A percentile compares a stretch with the other conserved stretches of the same genome.
Evolutionary conservation across 1,284 basidiomycete species (phyloP).

Genomic region (Cryptococcus sp.): DNA sequence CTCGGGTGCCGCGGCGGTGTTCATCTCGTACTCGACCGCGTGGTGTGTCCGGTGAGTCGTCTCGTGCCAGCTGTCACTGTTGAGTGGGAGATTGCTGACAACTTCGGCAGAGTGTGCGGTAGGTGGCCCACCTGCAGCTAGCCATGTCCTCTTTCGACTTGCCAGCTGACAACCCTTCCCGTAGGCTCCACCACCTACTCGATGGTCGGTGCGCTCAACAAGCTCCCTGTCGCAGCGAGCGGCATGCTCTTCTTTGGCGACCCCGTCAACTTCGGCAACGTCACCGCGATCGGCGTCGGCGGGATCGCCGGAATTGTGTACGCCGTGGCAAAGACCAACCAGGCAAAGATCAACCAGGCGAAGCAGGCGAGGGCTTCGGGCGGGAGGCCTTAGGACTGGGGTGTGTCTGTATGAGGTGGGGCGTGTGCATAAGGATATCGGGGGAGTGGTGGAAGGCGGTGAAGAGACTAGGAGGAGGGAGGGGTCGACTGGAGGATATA

Average conservation of each 20-base stretch:
- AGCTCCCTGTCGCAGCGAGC: conserved; percentile 93
- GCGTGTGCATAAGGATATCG: too few relatives aligned
- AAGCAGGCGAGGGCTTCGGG: conserved; percentile 31
- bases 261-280: conserved; percentile 76
- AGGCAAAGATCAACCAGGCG: conserved; percentile 43
- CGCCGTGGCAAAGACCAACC: conserved; percentile 69
- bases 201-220: conserved; percentile 99
- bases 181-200: conserved; percentile 92
- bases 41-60: conserved; percentile 77
- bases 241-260: conserved; percentile 97
- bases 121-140: too few relatives aligned
- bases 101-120: too few relatives aligned
- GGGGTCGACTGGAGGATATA: too few relatives aligned
- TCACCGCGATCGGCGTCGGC: conserved; percentile 80
- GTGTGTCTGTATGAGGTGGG: too few relatives aligned
- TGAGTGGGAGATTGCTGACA: too few relatives aligned
- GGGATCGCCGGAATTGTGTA: conserved; percentile 90
- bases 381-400: conserved; percentile 20
- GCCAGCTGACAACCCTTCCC: background rate
- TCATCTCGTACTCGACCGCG: conserved; percentile 96
- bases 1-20: conserved; percentile 93
- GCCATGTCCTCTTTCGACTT: too few relatives aligned
- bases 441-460: too few relatives aligned
- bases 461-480: too few relatives aligned
- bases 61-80: conserved; percentile 60